Base-by-base conservation (phyloP, 805 yeast species). In the Trichomonascus vanleenenianus region DNA sequence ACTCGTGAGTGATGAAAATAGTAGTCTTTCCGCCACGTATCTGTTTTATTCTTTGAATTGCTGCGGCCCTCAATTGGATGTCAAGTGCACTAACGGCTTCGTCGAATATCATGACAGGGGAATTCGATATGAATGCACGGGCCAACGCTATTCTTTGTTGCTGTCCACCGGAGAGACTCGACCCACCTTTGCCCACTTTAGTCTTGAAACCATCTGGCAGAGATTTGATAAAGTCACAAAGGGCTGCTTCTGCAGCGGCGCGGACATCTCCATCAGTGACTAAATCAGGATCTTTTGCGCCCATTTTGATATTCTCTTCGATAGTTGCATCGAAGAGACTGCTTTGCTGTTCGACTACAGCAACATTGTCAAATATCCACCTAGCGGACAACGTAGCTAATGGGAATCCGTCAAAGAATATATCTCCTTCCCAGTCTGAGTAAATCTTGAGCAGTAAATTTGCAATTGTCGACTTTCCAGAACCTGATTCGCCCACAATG, bases 11-110 rank as follows among this genome's bases (percentile, higher is more conserved):
- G 43, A 91, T 71, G 2, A 87, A 65, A 12, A 93, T 73, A 0
- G 97, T 89, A 0, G 96, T 84, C 51, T 75, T 81, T 2, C 76
- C 79, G 6, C 50, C 47, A 53, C 97, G 72, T 81, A 84, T 79
- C 2, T 51, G 45, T 44, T 76, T 73, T 10, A 93, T 69, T 0
- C 71, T 70, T 2, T 64, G 58, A 56, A 82, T 61, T 3, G 87
- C 60, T 2, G 57, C 45, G 0, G 64, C 63, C 49, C 80, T 71
- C 37, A 73, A 72, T 0, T 54, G 55, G 2, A 64, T 59, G 59
- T 93, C 97, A 46, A 93, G 64, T 0, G 96, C 96, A 41, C 93
- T 81, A 2, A 85, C 66, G 3, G 93, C 76, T 60, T 93, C 99
- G 65, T 93, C 99, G 22, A 89, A 66, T 2, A 93, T 74, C 48